A percentile compares a stretch with the other conserved stretches of the same genome.
phyloP scores from a whole-genome alignment of 2,329 filamentous ascomycete genomes.

The Hymenoscyphus salicellus region DNA sequence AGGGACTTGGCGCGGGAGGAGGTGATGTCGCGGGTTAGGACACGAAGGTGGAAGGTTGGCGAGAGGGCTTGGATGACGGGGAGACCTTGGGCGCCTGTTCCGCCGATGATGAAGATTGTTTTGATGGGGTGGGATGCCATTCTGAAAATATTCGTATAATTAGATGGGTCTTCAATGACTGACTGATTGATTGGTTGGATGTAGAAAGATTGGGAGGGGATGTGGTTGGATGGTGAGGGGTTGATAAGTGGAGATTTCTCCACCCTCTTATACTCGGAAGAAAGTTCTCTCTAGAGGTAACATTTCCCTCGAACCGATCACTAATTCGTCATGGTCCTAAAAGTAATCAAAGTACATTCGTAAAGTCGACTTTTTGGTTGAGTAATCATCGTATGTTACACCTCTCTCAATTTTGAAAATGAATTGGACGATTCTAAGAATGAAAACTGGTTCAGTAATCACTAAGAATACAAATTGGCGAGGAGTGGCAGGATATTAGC shows the following conservation, averaged over 20 bases:
- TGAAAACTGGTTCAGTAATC: neutral
- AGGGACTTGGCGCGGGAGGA: slow-evolving; percentile 44
- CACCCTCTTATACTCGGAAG: neutral
- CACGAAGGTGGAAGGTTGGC: slow-evolving; percentile 43
- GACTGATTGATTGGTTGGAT: neutral
- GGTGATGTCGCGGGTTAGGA: slow-evolving; percentile 47
- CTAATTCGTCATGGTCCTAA: neutral
- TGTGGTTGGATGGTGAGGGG: neutral
- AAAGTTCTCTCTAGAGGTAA: neutral
- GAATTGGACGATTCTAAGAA: neutral
- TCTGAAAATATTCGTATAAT: neutral
- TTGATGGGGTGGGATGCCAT: slow-evolving; percentile 2
- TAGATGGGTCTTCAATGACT: no score
- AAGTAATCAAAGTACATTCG: neutral
- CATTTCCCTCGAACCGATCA: neutral
- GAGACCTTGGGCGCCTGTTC: slow-evolving; percentile 51
- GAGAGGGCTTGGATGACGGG: slow-evolving; percentile 45
- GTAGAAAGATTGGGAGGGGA: neutral
- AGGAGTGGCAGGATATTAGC: neutral
- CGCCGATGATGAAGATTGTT: slow-evolving; percentile 45
- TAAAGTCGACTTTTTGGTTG: neutral
- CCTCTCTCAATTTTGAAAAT: no score
- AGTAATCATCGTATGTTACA: neutral
- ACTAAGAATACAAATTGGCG: neutral
- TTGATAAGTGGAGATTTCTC: neutral